Evolutionary conservation across 2,329 filamentous ascomycete genomes (phyloP).

Genomic region (Colletotrichum limetticola): DNA sequence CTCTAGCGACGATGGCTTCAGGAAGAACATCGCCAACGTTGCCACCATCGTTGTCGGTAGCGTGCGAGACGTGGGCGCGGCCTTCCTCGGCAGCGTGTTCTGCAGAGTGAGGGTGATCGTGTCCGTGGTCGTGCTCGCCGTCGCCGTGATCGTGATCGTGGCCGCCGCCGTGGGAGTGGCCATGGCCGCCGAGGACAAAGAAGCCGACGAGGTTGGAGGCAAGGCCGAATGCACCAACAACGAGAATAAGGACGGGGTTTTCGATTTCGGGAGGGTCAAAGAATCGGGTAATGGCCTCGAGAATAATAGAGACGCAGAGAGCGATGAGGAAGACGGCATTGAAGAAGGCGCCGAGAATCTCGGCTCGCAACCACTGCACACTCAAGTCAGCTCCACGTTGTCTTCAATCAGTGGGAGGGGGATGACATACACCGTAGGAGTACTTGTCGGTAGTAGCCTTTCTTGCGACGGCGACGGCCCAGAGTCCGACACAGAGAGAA

Average conservation of each 20-base stretch:
- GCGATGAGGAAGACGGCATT: conserved; percentile 98
- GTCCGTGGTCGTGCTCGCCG: conserved; percentile 50
- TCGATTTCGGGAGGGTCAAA: conserved; percentile 89
- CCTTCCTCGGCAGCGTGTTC: conserved; percentile 62
- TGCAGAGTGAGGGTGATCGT: conserved; percentile 44
- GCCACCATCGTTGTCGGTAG: conserved; percentile 66
- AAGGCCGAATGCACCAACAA: conserved; percentile 88
- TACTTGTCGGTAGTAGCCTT: conserved; percentile 89
- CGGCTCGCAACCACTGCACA: conserved; percentile 89
- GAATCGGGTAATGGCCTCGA: conserved; percentile 93
- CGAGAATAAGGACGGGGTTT: conserved; percentile 87
- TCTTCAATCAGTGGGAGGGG: conserved; percentile 4
- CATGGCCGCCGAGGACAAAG: conserved; percentile 91
- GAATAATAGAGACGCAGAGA: conserved; percentile 93
- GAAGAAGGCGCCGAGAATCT: conserved; percentile 95
- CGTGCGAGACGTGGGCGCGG: conserved; percentile 51
- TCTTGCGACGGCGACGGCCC: conserved; percentile 92
- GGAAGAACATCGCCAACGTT: conserved; percentile 71
- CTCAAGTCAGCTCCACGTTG: not conserved
- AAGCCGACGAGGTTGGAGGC: conserved; percentile 90
- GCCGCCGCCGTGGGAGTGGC: conserved; percentile 78
- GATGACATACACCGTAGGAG: conserved; percentile 83
- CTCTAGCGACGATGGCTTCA: conserved; percentile 67
- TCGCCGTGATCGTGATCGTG: conserved; percentile 55
- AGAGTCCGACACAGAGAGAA: conserved; percentile 89